phyloP scores from a whole-genome alignment of 768 basidiomycete species.

The Leccinum pellstonianum region DNA sequence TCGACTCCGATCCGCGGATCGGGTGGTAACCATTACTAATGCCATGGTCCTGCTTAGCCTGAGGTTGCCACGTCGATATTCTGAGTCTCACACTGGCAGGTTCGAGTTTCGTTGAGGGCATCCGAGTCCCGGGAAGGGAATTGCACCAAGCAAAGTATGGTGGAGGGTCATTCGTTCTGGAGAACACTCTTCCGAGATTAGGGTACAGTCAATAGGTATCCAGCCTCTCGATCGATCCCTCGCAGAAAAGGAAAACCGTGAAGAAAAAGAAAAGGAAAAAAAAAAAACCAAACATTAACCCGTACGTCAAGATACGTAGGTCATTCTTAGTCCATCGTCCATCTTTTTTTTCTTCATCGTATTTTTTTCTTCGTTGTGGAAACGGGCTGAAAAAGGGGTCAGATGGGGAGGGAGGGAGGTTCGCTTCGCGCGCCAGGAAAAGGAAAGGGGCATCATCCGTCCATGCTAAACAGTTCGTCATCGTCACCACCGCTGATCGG shows the following conservation, averaged over 20 bases:
- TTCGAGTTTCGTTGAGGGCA: too few species aligned
- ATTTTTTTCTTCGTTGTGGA: not conserved
- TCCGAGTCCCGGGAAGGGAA: too few species aligned
- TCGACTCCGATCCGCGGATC: too few species aligned
- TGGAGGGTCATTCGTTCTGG: too few species aligned
- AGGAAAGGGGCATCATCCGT: conserved; percentile 35
- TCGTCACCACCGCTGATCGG: conserved; percentile 51
- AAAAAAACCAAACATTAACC: conserved; percentile 18
- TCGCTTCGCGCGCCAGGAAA: not conserved
- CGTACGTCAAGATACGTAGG: conserved; percentile 27
- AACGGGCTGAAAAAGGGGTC: not conserved
- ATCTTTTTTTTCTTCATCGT: conserved; percentile 2
- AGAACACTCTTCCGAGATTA: too few species aligned
- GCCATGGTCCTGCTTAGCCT: too few species aligned
- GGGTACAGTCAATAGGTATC: conserved; percentile 22
- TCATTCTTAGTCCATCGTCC: conserved; percentile 14
- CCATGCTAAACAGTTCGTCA: conserved; percentile 74
- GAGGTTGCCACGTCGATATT: too few species aligned
- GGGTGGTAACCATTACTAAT: too few species aligned
- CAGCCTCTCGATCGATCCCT: conserved; percentile 27
- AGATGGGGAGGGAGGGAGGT: too few species aligned
- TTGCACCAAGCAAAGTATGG: too few species aligned
- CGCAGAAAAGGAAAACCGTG: conserved; percentile 9
- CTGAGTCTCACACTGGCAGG: too few species aligned
- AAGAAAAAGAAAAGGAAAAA: not conserved